These are phyloP conservation scores for Populus hybrid DNA, from an alignment of 441 rosid genomes.

Conservation along the genomic window DNA sequence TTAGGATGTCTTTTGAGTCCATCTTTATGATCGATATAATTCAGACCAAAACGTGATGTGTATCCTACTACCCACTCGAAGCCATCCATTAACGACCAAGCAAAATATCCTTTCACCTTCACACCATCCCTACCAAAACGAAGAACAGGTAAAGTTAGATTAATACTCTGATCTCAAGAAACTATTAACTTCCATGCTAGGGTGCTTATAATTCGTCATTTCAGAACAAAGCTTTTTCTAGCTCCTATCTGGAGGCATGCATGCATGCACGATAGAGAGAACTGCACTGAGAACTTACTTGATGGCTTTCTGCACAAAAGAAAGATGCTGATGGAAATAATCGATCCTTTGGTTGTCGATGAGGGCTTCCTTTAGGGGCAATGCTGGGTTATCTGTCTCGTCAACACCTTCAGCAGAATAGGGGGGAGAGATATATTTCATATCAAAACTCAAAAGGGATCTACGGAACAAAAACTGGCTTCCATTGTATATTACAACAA, in stretches of 20 bases:
- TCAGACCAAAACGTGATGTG: conserved; percentile 18
- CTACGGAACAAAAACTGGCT: no score
- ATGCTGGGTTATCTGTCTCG: background rate
- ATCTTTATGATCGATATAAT: conserved; percentile 17
- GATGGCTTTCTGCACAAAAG: background rate
- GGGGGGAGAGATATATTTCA: no score
- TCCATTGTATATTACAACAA: background rate
- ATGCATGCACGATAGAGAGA: background rate
- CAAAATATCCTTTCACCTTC: conserved; percentile 23
- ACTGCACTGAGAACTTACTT: background rate
- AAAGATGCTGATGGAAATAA: background rate
- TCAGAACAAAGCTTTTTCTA: no score
- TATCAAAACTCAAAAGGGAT: no score
- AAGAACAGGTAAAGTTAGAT: background rate
- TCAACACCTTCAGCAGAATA: background rate
- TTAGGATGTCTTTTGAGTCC: conserved; percentile 24
- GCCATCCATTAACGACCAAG: conserved; percentile 26
- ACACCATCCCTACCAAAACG: conserved; percentile 7
- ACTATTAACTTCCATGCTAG: background rate
- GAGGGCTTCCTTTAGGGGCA: background rate
- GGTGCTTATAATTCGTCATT: no score
- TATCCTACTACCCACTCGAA: conserved; percentile 25
- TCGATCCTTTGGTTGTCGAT: background rate
- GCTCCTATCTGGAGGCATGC: no score
- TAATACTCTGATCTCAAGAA: background rate